Evolutionary conservation across 2,329 filamentous ascomycete species (phyloP), one percentile per base, ranked within the genome.

Genomic region (Grosmannia serpens): DNA sequence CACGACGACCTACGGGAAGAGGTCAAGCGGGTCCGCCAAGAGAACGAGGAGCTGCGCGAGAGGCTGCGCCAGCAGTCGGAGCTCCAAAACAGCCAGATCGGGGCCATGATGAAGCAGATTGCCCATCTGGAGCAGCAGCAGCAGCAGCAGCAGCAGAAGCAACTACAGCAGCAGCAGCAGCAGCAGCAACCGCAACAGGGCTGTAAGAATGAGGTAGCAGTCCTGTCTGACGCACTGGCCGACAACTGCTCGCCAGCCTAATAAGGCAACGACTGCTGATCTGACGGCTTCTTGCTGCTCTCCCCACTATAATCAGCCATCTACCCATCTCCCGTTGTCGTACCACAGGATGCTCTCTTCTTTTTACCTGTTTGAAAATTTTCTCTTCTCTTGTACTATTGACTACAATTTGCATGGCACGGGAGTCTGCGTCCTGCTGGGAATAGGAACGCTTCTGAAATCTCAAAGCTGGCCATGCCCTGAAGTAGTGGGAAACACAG

Each of bases 1-100:
- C 68, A 71, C 3, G 71, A 70, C 22, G 71, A 81, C 46, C 68
- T 88, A 35, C 82, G 81, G 24, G 78, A 83, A 53, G 84, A 89
- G 67, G 71, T 87, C 61, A 88, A 87, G 71, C 78, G 84, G 38
- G 72, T 89, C 41, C 78, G 80, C n/a, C 74, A 74, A 52, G 85
- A 89, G 68, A 85, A 86, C 60, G 75, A 83, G 62, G 81, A 84
- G 64, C 73, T 85, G 52, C 75, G 75, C 60, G 75, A 83, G 62
- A 81, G 84, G 64, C 73, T 85, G 53, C 75, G 75, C 62, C 67
- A 70, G 20, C 75, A 81, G 59, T 71, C 81, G 61, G 73, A 79
- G 46, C 70, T 74, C 49, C 78, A 81, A 61, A 75, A 70, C 22
- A 73, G 73, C 50, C 74, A 77, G 62, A 75, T 72, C 4, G 65